These are phyloP conservation scores for Cadophora sp. DNA, from an alignment of 2,329 filamentous ascomycete species.

Conservation along the genomic window DNA sequence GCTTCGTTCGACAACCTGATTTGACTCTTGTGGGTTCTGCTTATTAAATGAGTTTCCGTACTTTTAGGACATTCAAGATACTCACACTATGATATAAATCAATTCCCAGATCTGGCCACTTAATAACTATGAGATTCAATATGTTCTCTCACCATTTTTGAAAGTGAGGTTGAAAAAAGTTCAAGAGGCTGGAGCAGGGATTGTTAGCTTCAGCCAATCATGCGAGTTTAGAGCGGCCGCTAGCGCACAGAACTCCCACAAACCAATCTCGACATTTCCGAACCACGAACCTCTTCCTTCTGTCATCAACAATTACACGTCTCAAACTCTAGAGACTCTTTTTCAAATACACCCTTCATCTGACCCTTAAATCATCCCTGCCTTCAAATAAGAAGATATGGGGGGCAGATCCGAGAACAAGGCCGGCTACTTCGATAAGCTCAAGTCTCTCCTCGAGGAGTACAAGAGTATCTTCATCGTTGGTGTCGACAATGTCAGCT, in stretches of 20 bases:
- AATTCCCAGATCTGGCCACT: neutral
- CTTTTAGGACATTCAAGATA: neutral
- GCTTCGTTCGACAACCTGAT: neutral
- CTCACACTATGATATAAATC: neutral
- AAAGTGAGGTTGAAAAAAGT: conserved; percentile 20
- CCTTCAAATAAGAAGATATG: conserved; percentile 98
- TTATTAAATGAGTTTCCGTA: neutral
- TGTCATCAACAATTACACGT: conserved; percentile 19
- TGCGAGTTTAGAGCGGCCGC: neutral
- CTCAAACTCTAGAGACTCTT: conserved; percentile 33
- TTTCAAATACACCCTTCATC: conserved; percentile 34
- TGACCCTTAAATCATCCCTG: conserved; percentile 96
- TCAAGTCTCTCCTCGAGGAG: conserved; percentile 94
- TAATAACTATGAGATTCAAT: neutral
- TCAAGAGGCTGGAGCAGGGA: conserved; percentile 1
- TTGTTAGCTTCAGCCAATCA: conserved; percentile 1
- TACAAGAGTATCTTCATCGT: conserved; percentile 99
- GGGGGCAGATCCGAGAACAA: conserved; percentile 97
- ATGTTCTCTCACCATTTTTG: neutral
- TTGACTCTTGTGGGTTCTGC: neutral
- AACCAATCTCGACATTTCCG: conserved; percentile 14
- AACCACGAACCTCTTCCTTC: neutral
- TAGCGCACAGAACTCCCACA: conserved; percentile 13
- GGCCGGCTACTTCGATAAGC: conserved; percentile 99
- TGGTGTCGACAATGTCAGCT: conserved; percentile 98